Evolutionary conservation across 306 rosid genomes (phyloP), one percentile per base, ranked within the genome.

Genomic region (Quillaja saponaria): DNA sequence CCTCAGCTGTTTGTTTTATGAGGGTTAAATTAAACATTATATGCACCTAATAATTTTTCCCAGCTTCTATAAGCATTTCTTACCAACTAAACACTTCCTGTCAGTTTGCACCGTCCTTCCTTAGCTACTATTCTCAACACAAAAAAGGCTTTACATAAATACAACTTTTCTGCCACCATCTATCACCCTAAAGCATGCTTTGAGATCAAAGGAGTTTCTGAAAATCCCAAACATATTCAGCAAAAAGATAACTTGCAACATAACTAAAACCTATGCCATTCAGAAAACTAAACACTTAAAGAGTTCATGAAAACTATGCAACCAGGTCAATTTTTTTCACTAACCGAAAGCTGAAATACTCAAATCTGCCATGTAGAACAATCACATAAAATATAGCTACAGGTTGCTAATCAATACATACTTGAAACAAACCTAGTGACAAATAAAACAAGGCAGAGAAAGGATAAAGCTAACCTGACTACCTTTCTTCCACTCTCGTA

Each of bases 391-490:
- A 18, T 53, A 13, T 56, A 55, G 47, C 18, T 55, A 45, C 62
- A 13, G 47, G 51, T 20, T 49, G 34, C 48, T 12, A 25, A 13
- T 42, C 3, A n/a, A 25, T 11, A 59, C 15, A 66, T 13, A 56
- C 31, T 25, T 25, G 31, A 4, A 1, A 25, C 31, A 25, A 25
- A 25, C 2, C 31, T 25, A n/a, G n/a, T n/a, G n/a, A 25, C 31
- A 17, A 13, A 70, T 50, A 69, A 50, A 4, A 59, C 51, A 57
- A 68, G 50, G 63, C 28, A 55, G 76, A 48, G 61, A 62, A 66
- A 78, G 59, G 67, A 82, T 76, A 79, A 76, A 73, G 81, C 95
- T 83, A 73, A 87, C 95, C 97, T 87, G 77, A 75, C 86, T 75
- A 87, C 86, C 82, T 75, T 82, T 83, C 77, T 53, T 49, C 88